phyloP scores from a whole-genome alignment of 306 rosid species.

The Cercis canadensis region DNA sequence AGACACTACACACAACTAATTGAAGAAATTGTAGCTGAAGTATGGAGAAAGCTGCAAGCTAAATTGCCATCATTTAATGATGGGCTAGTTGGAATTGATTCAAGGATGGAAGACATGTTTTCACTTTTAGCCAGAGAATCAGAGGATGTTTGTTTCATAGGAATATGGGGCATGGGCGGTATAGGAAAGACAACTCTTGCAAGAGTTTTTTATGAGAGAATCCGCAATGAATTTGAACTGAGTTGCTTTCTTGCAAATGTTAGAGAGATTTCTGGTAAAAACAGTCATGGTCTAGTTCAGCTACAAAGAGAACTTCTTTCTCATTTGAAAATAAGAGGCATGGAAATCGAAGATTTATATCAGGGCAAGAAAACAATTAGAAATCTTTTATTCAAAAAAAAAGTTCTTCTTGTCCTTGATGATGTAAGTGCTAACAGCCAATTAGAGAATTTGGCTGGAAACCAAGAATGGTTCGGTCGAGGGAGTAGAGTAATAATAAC shows the following conservation, averaged over 20 bases:
- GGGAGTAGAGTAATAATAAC: constrained; percentile 23
- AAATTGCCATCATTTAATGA: too few relatives aligned
- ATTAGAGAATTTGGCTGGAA: neutral
- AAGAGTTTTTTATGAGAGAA: neutral
- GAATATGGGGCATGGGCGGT: neutral
- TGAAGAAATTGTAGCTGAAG: too few relatives aligned
- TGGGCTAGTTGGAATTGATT: neutral
- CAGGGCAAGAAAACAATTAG: neutral
- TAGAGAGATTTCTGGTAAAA: neutral
- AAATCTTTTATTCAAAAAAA: neutral
- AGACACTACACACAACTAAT: too few relatives aligned
- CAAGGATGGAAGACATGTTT: neutral
- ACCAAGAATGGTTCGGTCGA: neutral
- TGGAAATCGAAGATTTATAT: neutral
- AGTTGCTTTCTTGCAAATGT: neutral
- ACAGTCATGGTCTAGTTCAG: neutral
- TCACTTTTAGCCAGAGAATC: neutral
- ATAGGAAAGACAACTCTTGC: neutral
- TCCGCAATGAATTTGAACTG: neutral
- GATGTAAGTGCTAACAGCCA: constrained; percentile 13
- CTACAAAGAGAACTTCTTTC: neutral
- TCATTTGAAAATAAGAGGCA: neutral
- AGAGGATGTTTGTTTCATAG: neutral
- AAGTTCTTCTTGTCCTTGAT: neutral
- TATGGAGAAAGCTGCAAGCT: too few relatives aligned